Base-by-base conservation (phyloP, 495 filamentous ascomycete species). In the Xylaria cubensis region DNA sequence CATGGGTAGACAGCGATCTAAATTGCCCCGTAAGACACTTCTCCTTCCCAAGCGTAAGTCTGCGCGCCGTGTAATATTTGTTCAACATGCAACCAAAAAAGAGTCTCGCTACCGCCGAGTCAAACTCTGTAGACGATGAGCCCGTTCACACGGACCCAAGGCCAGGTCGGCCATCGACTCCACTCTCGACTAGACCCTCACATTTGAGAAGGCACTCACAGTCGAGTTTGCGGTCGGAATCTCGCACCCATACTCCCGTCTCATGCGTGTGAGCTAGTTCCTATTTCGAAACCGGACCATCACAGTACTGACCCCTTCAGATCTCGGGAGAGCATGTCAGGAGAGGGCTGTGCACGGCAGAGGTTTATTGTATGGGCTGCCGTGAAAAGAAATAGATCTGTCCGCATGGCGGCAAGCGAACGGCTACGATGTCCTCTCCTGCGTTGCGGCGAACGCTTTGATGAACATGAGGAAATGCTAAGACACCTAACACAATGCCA, bases 281-380 rank as follows among this genome's bases (percentile, higher is more conserved):
- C 32, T 1, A 29, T 59, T 50, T 71, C 48, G 67, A 26, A 41
- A 34, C 39, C 26, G 19, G 3, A n/a, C 29, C 55, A 59, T 62
- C 44, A 44, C 13, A 51, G 55, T 73, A 58, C 82, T 84, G 70
- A 84, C 74, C 50, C 72, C 71, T 64, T 26, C 75, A 86, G 84
- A 62, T 80, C 82, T 69, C 80, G 79, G 69, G 80, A 84, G 59
- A 81, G 34, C 24, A 64, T 80, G 19, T 74, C 78, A 8, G 76
- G 77, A 42, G 82, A 85, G 53, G 83, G 84, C 67, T 86, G 85
- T 73, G 83, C 83, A 6, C 75, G 79, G 36, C 79, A 85, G 67
- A 76, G 84, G 41, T 86, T 86, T 73, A 84, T 85, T 72, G 83
- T 84, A 68, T 86, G 84, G 84, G 82, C 83, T 50, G 84, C 84